A percentile compares a stretch with the other conserved stretches of the same genome.
Evolutionary conservation across 2,329 filamentous ascomycete species (phyloP).

Genomic region (Huntiella savannae): DNA sequence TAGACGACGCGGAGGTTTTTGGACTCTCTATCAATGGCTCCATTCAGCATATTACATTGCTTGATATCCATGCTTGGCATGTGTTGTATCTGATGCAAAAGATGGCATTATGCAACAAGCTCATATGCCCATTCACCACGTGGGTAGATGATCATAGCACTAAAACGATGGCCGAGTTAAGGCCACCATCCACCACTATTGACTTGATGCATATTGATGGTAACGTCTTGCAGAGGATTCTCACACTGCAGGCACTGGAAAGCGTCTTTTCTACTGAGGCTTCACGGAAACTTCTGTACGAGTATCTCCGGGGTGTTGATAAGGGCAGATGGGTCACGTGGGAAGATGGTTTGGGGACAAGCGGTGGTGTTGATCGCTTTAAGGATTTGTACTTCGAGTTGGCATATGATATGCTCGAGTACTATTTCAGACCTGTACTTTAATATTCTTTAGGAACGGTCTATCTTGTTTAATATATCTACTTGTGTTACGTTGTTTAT

Average conservation of each 20-base stretch:
- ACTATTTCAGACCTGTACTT: constrained; percentile 31
- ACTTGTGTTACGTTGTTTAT: no score
- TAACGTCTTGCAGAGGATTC: constrained; percentile 38
- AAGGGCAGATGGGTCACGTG: constrained; percentile 18
- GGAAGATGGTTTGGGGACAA: constrained; percentile 19
- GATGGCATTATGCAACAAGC: constrained; percentile 27
- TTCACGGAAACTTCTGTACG: constrained; percentile 23
- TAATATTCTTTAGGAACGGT: constrained; percentile 15
- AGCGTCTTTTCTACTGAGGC: constrained; percentile 20
- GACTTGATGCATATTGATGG: constrained; percentile 43
- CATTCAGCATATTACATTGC: constrained; percentile 47
- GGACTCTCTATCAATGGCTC: constrained; percentile 53
- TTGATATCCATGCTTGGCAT: constrained; percentile 42
- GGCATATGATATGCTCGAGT: constrained; percentile 35
- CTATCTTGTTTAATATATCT: no score
- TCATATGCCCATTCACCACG: constrained; percentile 6
- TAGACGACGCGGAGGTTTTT: constrained; percentile 33
- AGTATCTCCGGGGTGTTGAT: constrained; percentile 32
- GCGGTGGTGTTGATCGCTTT: constrained; percentile 13
- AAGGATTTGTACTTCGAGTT: constrained; percentile 24
- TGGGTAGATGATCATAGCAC: background rate
- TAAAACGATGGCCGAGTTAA: background rate
- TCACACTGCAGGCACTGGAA: constrained; percentile 28
- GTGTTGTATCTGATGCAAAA: constrained; percentile 59
- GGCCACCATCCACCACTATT: constrained; percentile 20